Percentiles rank a stretch among this genome's conserved stretches.
Evolutionary conservation across 192 early-diverging fungal species (phyloP).

Genomic region (Rhizophagus sp.): DNA sequence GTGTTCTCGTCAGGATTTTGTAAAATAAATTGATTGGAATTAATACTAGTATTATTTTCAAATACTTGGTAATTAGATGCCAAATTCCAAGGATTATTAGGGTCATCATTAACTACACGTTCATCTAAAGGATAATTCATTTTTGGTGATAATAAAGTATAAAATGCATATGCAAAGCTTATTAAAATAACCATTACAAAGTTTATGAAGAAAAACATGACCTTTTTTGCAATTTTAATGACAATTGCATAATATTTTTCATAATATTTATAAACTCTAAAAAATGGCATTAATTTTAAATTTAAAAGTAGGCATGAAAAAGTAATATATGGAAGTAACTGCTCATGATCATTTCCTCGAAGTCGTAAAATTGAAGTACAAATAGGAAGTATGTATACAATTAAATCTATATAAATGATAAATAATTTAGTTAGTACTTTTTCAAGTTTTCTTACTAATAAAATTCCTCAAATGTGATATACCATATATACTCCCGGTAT

Average conservation of each 20-base stretch:
- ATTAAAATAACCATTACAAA: not conserved
- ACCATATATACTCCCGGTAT: not conserved
- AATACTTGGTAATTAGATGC: no score
- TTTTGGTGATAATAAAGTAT: no score
- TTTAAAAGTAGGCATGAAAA: not conserved
- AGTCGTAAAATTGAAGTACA: not conserved
- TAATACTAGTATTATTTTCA: no score
- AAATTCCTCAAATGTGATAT: not conserved
- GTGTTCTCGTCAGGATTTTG: no score
- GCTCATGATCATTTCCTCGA: not conserved
- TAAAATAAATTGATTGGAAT: no score
- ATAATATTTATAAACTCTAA: not conserved
- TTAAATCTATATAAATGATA: not conserved
- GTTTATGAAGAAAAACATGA: not conserved
- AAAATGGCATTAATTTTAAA: not conserved
- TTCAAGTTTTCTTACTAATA: no score
- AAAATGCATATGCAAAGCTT: not conserved
- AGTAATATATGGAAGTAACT: not conserved
- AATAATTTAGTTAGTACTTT: no score
- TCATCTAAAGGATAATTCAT: no score
- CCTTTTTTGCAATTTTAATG: not conserved
- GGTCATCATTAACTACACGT: no score
- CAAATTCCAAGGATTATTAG: not conserved
- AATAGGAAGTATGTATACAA: not conserved
- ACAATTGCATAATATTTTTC: slow-evolving; percentile 2